These are phyloP conservation scores for Pythium angustatum DNA, from an alignment of 352 stramenopile genomes.

Conservation along the genomic window DNA sequence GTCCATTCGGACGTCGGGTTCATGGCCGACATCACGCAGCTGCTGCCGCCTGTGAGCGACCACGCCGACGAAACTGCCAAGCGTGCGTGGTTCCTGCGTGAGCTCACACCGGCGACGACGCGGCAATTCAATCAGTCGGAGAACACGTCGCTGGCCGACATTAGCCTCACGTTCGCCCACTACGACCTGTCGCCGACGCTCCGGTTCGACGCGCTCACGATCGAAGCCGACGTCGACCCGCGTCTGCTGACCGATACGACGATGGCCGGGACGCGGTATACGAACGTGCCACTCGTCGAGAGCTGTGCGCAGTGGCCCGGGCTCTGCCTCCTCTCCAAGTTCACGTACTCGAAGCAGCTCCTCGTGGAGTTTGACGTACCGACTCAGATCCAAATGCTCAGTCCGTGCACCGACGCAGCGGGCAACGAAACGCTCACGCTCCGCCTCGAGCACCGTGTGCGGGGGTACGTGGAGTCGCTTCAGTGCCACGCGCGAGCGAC, in stretches of 20 bases:
- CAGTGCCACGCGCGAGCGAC: neutral
- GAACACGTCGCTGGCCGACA: neutral
- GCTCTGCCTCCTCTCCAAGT: neutral
- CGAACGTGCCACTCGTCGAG: neutral
- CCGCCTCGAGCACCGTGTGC: too few species aligned
- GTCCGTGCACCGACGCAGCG: too few species aligned
- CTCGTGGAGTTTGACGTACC: too few species aligned
- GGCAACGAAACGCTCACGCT: too few species aligned
- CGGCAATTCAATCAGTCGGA: conserved; percentile 8
- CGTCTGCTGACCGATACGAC: neutral
- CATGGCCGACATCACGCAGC: neutral
- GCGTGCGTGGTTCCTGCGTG: neutral
- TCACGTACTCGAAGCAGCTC: neutral
- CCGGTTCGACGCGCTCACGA: conserved; percentile 23
- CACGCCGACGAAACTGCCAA: neutral
- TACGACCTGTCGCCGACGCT: conserved; percentile 8
- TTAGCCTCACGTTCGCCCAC: conserved; percentile 10
- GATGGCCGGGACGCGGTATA: conserved; percentile 9
- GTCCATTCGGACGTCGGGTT: too few species aligned
- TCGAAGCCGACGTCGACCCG: conserved; percentile 19
- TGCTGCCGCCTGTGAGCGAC: neutral
- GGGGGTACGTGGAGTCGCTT: too few species aligned
- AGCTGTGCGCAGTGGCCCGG: neutral
- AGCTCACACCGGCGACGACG: neutral
- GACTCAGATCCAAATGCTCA: too few species aligned